Evolutionary conservation across 2,329 filamentous ascomycete genomes (phyloP).

Genomic region (Ceratocystis diversiconidia): DNA sequence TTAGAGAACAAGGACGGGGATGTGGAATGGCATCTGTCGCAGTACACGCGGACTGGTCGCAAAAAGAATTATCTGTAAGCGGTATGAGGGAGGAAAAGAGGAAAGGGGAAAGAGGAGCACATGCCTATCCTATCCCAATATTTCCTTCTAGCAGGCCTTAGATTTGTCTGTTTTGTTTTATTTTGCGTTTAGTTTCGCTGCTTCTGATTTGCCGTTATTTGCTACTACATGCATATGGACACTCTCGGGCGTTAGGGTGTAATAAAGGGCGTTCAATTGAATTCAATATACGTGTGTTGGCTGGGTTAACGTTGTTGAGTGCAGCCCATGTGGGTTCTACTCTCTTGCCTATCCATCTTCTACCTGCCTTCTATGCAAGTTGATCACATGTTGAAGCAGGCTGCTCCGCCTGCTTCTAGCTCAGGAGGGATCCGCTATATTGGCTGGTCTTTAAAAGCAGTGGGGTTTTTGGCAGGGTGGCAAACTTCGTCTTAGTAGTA

Average conservation of each 20-base stretch:
- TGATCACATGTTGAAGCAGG: too few species aligned
- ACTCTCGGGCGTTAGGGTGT: conserved; percentile 14
- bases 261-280: conserved; percentile 13
- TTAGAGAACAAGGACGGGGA: conserved; percentile 91
- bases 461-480: too few species aligned
- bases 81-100: neutral
- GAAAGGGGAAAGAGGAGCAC: neutral
- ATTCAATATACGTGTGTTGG: neutral
- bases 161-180: conserved; percentile 2
- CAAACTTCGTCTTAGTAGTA: too few species aligned
- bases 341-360: too few species aligned
- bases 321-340: too few species aligned
- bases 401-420: too few species aligned
- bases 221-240: neutral
- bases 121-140: neutral
- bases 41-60: conserved; percentile 81
- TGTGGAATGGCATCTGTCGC: conserved; percentile 89
- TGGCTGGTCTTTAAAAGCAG: too few species aligned
- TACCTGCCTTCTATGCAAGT: too few species aligned
- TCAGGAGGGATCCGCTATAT: too few species aligned
- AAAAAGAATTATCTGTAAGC: conserved; percentile 88
- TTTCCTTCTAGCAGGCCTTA: neutral
- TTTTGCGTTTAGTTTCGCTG: neutral
- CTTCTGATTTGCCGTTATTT: conserved; percentile 3
- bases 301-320: too few species aligned